These are phyloP conservation scores for Angomonas deanei DNA, from an alignment of 208 protist species.

Conservation along the genomic window DNA sequence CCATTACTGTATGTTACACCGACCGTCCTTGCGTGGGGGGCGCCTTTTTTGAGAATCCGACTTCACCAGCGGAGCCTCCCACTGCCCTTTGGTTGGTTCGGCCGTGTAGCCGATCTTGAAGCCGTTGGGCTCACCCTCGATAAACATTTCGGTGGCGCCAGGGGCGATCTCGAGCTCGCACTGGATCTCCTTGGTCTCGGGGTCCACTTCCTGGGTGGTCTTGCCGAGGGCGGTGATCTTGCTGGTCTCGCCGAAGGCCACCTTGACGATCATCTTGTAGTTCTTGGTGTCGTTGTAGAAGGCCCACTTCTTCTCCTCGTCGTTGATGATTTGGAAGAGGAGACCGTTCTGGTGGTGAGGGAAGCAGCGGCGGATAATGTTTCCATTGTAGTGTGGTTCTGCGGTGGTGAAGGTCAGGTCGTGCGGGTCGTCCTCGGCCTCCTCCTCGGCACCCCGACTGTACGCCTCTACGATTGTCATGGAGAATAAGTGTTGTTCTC, in stretches of 20 bases:
- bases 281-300: slow-evolving; percentile 55
- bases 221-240: slow-evolving; percentile 37
- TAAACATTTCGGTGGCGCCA: slow-evolving; percentile 61
- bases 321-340: slow-evolving; percentile 41
- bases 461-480: too few species aligned
- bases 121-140: slow-evolving; percentile 67
- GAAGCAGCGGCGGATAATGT: slow-evolving; percentile 53
- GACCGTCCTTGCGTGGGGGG: background rate
- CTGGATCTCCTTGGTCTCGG: slow-evolving; percentile 48
- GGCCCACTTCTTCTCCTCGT: slow-evolving; percentile 23
- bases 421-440: slow-evolving; percentile 2
- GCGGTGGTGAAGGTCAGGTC: slow-evolving; percentile 24
- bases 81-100: slow-evolving; percentile 36
- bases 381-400: too few species aligned
- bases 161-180: slow-evolving; percentile 58
- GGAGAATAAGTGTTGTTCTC: too few species aligned
- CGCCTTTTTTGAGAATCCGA: background rate
- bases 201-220: slow-evolving; percentile 44
- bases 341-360: slow-evolving; percentile 42
- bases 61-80: background rate
- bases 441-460: slow-evolving; percentile 2
- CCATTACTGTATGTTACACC: background rate
- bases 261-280: slow-evolving; percentile 36
- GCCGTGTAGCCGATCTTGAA: slow-evolving; percentile 82
- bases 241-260: slow-evolving; percentile 23